phyloP scores from a whole-genome alignment of 2,329 filamentous ascomycete genomes.

The Rugonectria rugulosa region DNA sequence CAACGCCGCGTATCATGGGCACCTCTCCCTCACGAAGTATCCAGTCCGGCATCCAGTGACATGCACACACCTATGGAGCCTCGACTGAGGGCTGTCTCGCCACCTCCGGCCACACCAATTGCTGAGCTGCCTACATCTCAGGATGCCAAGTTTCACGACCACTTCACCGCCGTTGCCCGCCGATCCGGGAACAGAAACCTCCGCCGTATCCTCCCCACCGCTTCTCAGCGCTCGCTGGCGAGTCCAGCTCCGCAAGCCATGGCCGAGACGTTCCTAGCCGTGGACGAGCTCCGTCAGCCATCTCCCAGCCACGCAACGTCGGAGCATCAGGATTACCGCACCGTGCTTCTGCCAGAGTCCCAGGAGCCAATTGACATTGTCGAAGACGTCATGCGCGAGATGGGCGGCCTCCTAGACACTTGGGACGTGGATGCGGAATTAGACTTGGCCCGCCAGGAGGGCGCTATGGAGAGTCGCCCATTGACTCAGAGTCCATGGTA shows the following conservation, averaged over 20 bases:
- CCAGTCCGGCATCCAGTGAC: neutral
- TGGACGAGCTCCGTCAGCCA: conserved; percentile 31
- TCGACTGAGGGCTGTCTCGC: conserved; percentile 46
- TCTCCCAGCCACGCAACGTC: conserved; percentile 6
- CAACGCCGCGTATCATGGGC: conserved; percentile 50
- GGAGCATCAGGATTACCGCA: conserved; percentile 19
- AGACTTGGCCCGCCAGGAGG: conserved; percentile 37
- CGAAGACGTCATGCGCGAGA: conserved; percentile 47
- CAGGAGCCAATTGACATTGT: conserved; percentile 47
- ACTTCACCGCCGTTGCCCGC: conserved; percentile 55
- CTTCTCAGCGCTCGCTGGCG: conserved; percentile 46
- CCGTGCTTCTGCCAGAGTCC: conserved; percentile 24
- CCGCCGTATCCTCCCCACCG: conserved; percentile 49
- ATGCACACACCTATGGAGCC: conserved; percentile 14
- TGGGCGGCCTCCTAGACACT: conserved; percentile 45
- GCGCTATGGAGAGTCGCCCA: conserved; percentile 15
- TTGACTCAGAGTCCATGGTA: conserved; percentile 39
- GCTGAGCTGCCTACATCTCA: conserved; percentile 45
- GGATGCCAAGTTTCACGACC: conserved; percentile 52
- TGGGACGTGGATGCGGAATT: conserved; percentile 49
- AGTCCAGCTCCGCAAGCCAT: conserved; percentile 38
- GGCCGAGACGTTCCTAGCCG: conserved; percentile 36
- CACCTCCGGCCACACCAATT: conserved; percentile 50
- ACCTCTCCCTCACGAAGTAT: conserved; percentile 39
- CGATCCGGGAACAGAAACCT: conserved; percentile 38